Conservation (phyloP, 345 rosid species). For the Raphanus raphanistrum region DNA sequence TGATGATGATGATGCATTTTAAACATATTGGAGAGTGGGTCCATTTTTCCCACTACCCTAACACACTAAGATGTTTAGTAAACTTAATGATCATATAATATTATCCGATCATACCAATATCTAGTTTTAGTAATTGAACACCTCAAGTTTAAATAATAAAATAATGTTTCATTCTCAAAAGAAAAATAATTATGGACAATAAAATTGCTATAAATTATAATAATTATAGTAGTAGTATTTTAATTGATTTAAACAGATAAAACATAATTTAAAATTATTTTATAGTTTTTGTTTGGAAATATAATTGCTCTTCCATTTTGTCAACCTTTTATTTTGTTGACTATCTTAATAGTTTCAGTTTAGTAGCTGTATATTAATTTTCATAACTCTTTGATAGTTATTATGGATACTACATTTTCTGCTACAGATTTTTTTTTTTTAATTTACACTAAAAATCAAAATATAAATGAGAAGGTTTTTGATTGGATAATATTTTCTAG, state of each 20-base stretch:
- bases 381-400: background rate
- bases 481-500: constrained; percentile 7
- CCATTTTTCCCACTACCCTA: constrained; percentile 35
- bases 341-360: background rate
- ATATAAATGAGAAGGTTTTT: background rate
- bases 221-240: background rate
- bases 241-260: background rate
- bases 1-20: constrained; percentile 35
- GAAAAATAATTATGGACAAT: background rate
- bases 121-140: background rate
- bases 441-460: background rate
- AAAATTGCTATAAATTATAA: background rate
- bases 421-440: background rate
- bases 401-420: background rate
- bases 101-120: background rate
- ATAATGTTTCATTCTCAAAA: no score
- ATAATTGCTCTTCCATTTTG: background rate
- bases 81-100: constrained; percentile 15
- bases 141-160: no score
- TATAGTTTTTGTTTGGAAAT: background rate
- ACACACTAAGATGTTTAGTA: constrained; percentile 10
- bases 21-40: constrained; percentile 39
- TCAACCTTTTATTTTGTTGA: background rate
- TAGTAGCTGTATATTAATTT: background rate
- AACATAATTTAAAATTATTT: background rate